Conservation (phyloP, 2,329 filamentous ascomycete species). For the Tricladium varicosporioides region DNA sequence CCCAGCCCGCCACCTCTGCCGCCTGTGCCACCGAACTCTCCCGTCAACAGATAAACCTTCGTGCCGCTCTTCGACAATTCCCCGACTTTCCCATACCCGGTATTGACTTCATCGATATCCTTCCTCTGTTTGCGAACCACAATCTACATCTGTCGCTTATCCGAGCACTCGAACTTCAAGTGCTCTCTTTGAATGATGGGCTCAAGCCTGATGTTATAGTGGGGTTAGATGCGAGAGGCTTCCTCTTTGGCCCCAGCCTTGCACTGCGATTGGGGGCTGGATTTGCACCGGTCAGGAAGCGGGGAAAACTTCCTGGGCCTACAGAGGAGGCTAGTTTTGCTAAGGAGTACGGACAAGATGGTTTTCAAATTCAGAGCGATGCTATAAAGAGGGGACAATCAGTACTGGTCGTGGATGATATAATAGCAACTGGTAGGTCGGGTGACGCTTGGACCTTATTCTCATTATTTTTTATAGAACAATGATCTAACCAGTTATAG, state of each 20-base stretch:
- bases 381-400: constrained; percentile 82
- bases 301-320: constrained; percentile 91
- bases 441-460: too few relatives aligned
- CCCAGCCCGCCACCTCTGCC: constrained; percentile 33
- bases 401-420: constrained; percentile 93
- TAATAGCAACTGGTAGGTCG: constrained; percentile 88
- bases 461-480: too few relatives aligned
- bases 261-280: constrained; percentile 78
- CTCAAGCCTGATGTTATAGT: constrained; percentile 83
- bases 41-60: constrained; percentile 65
- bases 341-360: constrained; percentile 95
- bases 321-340: constrained; percentile 82
- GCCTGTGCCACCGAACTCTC: constrained; percentile 35
- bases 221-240: constrained; percentile 89
- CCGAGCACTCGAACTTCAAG: constrained; percentile 80
- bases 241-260: constrained; percentile 89
- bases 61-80: constrained; percentile 75
- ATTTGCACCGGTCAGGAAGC: constrained; percentile 92
- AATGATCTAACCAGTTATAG: constrained; percentile 43
- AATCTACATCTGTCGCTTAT: constrained; percentile 73
- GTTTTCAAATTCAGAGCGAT: constrained; percentile 92
- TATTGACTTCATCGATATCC: constrained; percentile 96
- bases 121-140: constrained; percentile 87
- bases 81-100: constrained; percentile 89
- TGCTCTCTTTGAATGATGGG: constrained; percentile 59